Base-by-base conservation (phyloP, 768 basidiomycete species). In the Tulasnella sp. region DNA sequence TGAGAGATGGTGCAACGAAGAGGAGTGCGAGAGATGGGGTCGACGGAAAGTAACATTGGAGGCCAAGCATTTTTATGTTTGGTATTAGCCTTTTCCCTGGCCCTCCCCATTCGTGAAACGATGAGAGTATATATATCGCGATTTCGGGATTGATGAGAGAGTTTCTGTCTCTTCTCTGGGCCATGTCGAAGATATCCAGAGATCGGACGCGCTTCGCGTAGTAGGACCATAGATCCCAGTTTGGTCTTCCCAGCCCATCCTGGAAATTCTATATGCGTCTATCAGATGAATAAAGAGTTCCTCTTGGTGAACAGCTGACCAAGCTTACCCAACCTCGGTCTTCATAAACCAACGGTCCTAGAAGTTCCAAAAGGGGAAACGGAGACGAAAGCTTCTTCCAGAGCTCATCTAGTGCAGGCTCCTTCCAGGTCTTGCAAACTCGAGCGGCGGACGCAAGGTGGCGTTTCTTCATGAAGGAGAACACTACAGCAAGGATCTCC, bases 141-240 rank as follows among this genome's bases (percentile, higher is more conserved):
- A 69, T 2, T 16, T 69, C 64, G 64, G 64, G 64, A 69, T 69
- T 69, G 34, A 69, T 69, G 64, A 69, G 12, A 37, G 64, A 69
- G 18, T 69, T 22, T 37, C 64, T 12, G 28, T 28, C 64, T 34
- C 28, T 69, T 37, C 64, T 69, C 31, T 3, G n/a, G 12, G 64
- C 64, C 31, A 69, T 16, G 31, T 69, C 64, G 64, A 28, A 24
- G 34, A 69, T 69, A 18, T 69, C 64, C 6, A 69, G 28, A 6
- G 12, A 69, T 69, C 64, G 64, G 64, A 69, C 64, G 5, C 64
- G 64, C 18, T 69, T 69, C 64, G 64, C 64, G 64, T 69, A 69
- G 12, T 69, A 69, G 64, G 28, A 28, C 64, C 64, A 69, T 20
- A 69, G 28, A 28, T 69, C 64, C 64, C 64, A 69, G 28, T 37